Percentiles rank a stretch among this genome's conserved stretches.
Evolutionary conservation across 1,284 basidiomycete species (phyloP).

Genomic region (Tilletia walkeri): DNA sequence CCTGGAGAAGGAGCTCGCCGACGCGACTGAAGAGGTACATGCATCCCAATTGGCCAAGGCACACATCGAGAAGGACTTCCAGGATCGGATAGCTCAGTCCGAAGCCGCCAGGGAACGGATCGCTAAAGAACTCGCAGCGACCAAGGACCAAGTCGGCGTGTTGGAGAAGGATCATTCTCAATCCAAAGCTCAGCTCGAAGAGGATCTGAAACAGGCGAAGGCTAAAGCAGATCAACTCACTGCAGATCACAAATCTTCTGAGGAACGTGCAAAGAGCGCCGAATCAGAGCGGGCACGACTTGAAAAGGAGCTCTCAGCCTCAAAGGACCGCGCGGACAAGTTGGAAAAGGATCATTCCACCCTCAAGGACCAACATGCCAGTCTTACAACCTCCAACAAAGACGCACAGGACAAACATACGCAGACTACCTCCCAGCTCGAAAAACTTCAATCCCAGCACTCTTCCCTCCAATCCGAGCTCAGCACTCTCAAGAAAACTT

Average conservation of each 20-base stretch:
- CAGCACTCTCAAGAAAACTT: background rate
- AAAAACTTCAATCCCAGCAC: background rate
- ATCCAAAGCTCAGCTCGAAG: background rate
- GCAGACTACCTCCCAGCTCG: background rate
- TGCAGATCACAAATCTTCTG: background rate
- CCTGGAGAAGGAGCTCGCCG: background rate
- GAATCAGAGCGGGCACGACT: background rate
- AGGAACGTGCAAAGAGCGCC: background rate
- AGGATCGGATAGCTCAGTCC: background rate
- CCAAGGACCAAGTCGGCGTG: background rate
- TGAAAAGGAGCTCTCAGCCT: background rate
- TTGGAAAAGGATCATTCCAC: background rate
- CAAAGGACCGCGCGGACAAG: background rate
- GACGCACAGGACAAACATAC: background rate
- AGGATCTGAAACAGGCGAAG: background rate
- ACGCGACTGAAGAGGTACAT: background rate
- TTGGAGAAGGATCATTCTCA: background rate
- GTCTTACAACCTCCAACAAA: background rate
- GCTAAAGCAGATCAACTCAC: background rate
- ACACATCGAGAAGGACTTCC: background rate
- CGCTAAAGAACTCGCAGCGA: background rate
- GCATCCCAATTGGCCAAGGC: background rate
- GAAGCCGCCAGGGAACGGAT: background rate
- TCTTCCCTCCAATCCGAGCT: background rate
- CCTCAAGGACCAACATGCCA: background rate